phyloP scores from a whole-genome alignment of 179 eudicot genomes.

The Sideroxylon spinosum region DNA sequence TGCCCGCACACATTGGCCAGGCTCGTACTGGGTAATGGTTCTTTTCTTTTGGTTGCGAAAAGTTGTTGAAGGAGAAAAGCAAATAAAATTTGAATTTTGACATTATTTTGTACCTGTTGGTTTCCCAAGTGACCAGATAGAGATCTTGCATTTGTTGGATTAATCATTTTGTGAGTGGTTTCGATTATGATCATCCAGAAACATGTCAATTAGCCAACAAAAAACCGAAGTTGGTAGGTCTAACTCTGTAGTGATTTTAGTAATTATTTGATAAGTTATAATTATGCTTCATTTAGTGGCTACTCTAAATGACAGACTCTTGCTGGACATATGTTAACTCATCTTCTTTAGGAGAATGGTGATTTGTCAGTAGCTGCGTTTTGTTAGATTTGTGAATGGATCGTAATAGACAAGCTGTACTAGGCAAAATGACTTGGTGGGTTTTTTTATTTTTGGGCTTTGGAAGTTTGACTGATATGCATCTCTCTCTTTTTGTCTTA shows the following conservation, averaged over 20 bases:
- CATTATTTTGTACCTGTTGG: background rate
- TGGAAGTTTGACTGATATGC: background rate
- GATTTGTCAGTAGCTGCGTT: background rate
- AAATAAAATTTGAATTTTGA: background rate
- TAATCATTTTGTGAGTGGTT: background rate
- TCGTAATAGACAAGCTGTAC: background rate
- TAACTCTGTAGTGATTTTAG: too few relatives aligned
- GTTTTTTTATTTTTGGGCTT: background rate
- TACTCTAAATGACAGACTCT: background rate
- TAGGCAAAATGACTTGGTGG: background rate
- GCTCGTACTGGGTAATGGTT: background rate
- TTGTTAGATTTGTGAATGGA: background rate
- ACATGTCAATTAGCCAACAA: background rate
- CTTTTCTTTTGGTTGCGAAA: background rate
- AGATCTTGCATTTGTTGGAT: slow-evolving; percentile 8
- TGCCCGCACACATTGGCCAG: background rate
- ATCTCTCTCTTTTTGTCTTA: background rate
- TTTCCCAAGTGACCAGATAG: background rate
- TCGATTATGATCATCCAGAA: background rate
- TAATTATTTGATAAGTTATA: too few relatives aligned
- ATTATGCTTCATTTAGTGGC: too few relatives aligned
- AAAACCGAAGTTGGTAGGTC: too few relatives aligned
- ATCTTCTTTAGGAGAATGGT: background rate
- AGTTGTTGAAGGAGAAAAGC: background rate
- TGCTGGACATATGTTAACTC: background rate